Base-by-base conservation (phyloP, 2,329 filamentous ascomycete genomes). In the Trichoderma harzianum region DNA sequence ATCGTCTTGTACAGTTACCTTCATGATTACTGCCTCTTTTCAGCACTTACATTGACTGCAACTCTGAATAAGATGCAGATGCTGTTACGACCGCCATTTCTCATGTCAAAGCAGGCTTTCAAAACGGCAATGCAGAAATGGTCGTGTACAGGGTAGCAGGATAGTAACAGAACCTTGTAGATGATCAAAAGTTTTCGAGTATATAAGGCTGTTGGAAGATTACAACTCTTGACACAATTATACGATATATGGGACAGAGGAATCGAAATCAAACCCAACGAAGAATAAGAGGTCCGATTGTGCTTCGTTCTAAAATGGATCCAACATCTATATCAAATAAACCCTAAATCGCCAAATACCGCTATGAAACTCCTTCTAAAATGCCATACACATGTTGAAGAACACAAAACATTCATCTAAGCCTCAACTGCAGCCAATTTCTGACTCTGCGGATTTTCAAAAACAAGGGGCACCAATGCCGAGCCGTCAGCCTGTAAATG, bases 401-500 rank as follows among this genome's bases (percentile, higher is more conserved):
- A 1, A 32, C 28, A 60, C 5, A 34, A 10, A 5, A 6, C 28
- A 60, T 34, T 14, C 16, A 30, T 26, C 24, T 63, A 63, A 7
- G 34, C 36, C 24, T 64, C 43, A 24, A 18, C 26, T 6, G 18
- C 18, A 51, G 39, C 6, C 24, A 12, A 12, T 6, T 64, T 64
- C 30, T 32, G 39, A 24, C 4, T 18, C 7, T 47, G 21, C 3
- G 61, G 7, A 12, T 51, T 28, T 18, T 57, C 47, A 53, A 36
- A 67, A 39, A 39, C 3, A 7, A 67, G 64, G 1, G 64, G 64
- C 30, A 67, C 64, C 30, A 67, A 24, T 24, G 64, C 64, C 21
- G 64, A 67, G 0, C 64, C 64, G 10, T 67, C 64, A 18, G 47
- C 64, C 8, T 67, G 64, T 10, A 67, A 51, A 57, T 67, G 16